Evolutionary conservation across 441 rosid species (phyloP).

Genomic region (Gossypium aridum): DNA sequence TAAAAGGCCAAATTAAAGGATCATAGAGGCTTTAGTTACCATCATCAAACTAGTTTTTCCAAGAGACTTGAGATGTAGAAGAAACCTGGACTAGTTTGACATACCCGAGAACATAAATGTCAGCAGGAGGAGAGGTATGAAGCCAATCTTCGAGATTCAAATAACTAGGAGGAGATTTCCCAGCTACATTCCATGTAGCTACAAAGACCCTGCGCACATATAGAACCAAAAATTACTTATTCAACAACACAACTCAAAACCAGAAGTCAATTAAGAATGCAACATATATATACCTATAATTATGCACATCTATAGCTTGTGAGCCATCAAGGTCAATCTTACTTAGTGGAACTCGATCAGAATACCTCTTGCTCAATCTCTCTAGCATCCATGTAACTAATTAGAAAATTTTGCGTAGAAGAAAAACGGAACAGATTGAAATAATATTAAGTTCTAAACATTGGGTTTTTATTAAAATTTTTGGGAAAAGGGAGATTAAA

Average conservation of each 20-base stretch:
- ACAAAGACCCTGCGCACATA: slow-evolving; percentile 37
- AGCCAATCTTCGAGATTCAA: slow-evolving; percentile 77
- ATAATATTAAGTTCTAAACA: background rate
- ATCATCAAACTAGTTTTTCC: background rate
- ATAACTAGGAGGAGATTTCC: slow-evolving; percentile 62
- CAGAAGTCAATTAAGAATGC: background rate
- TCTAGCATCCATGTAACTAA: background rate
- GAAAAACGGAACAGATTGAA: background rate
- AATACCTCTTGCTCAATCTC: slow-evolving; percentile 34
- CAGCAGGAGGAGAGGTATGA: slow-evolving; percentile 68
- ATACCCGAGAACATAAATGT: slow-evolving; percentile 76
- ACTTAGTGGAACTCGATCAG: slow-evolving; percentile 46
- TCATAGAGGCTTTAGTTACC: slow-evolving; percentile 9
- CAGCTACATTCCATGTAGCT: slow-evolving; percentile 84
- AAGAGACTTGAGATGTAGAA: background rate
- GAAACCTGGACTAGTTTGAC: background rate
- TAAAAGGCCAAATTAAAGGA: slow-evolving; percentile 17
- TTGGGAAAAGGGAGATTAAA: background rate
- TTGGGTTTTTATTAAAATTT: background rate
- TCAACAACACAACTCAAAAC: slow-evolving; percentile 2
- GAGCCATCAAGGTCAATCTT: slow-evolving; percentile 61
- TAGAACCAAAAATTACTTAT: background rate
- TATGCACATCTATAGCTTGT: slow-evolving; percentile 51
- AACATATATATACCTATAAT: slow-evolving; percentile 40
- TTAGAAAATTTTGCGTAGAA: background rate